Base-by-base conservation (phyloP, 2,329 filamentous ascomycete species). In the Stenocarpella maydis region DNA sequence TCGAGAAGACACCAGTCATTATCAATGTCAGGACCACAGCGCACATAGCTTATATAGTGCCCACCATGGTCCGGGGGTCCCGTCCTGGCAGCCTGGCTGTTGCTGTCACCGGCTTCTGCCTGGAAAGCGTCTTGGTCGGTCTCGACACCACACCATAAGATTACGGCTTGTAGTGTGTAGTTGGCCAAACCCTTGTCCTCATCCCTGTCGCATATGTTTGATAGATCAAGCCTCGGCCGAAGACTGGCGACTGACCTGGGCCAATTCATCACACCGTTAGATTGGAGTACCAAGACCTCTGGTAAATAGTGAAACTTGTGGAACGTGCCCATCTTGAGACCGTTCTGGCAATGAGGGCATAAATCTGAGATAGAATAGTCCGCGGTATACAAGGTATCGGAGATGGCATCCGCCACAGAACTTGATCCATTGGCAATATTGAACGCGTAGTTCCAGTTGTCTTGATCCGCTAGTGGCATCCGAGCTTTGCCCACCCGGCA, bases 271-370 rank as follows among this genome's bases (percentile, higher is more conserved):
- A 17, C 2, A 17, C 53, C 17, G 12, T 8, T 1, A 6, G 55
- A 15, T 6, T 21, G 1, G 9, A 66, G 21, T 19, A 39, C 2
- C 14, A 66, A 24, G n/a, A 66, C 8, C 14, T 67, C 64, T 58
- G 64, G 64, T 26, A 67, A 37, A 19, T 58, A 55, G 31, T 24
- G 17, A 17, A 67, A 49, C 15, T 64, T 64, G 2, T 10, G 4
- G 17, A 64, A 64, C 5, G 2, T 17, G 31, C 28, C 39, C 24
- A 19, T 26, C 19, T 12, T 1, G 19, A 19, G 12, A 6, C 7
- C n/a, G 7, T 26, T 17, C 9, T 28, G 2, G 4, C 4, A 17
- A 12, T 6, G 10, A 19, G 21, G 39, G 19, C 31, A 19, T n/a
- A n/a, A n/a, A n/a, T n/a, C n/a, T n/a, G n/a, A n/a, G n/a, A n/a